phyloP scores from a whole-genome alignment of 192 early-diverging fungal species.

The Rhizoclosmatium globosum region DNA sequence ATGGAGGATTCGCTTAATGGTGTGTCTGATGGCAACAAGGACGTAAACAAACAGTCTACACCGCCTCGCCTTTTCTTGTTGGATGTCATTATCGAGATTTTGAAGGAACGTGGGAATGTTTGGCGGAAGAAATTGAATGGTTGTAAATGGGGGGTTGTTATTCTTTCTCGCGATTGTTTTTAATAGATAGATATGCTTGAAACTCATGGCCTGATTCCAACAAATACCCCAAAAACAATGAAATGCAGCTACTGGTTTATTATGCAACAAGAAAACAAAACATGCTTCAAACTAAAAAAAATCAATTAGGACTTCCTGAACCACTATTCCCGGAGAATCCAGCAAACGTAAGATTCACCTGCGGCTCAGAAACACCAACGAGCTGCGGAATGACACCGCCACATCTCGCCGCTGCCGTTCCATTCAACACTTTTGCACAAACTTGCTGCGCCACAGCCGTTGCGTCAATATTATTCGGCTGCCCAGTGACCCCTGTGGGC shows the following conservation, averaged over 20 bases:
- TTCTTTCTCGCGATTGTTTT: slow-evolving; percentile 2
- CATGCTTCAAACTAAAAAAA: background rate
- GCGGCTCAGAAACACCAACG: background rate
- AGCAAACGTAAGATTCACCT: background rate
- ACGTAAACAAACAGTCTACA: background rate
- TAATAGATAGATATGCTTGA: background rate
- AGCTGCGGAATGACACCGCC: slow-evolving; percentile 13
- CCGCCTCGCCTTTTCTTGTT: background rate
- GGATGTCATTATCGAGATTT: slow-evolving; percentile 7
- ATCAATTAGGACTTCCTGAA: background rate
- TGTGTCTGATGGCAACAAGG: background rate
- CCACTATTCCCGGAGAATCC: background rate
- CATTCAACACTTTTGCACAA: slow-evolving; percentile 1
- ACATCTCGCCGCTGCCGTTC: background rate
- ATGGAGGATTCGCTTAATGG: background rate
- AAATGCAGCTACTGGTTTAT: background rate
- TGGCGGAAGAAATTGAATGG: slow-evolving; percentile 9
- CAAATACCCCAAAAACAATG: background rate
- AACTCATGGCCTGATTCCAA: background rate
- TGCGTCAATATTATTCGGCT: slow-evolving; percentile 19
- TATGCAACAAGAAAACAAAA: background rate
- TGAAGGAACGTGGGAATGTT: slow-evolving; percentile 2
- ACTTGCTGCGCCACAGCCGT: slow-evolving; percentile 12
- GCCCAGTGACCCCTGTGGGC: slow-evolving; percentile 8
- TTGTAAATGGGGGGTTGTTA: background rate